Evolutionary conservation across 208 protist species (phyloP).

Genomic region (Histomonas meleagridis): DNA sequence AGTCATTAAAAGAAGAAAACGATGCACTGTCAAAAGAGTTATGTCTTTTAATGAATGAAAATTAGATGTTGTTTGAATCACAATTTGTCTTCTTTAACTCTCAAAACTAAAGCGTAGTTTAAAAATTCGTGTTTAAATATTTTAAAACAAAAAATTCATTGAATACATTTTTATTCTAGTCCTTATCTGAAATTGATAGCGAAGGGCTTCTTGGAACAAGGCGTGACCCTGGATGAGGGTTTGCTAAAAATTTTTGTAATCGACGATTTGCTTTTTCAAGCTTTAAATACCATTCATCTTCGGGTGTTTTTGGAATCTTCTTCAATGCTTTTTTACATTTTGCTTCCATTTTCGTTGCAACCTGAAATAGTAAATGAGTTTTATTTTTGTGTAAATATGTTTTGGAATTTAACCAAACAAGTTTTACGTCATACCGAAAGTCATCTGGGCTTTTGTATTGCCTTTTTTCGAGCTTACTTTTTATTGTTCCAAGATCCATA

Average conservation of each 20-base stretch:
- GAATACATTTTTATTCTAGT: no score
- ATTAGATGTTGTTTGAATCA: no score
- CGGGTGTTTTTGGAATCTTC: neutral
- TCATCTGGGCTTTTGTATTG: neutral
- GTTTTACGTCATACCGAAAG: neutral
- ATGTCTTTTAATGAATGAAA: no score
- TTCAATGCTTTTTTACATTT: neutral
- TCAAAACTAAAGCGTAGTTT: no score
- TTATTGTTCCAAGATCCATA: constrained; percentile 33
- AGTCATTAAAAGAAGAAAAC: neutral
- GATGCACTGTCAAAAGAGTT: no score
- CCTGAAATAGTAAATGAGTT: neutral
- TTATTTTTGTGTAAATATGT: constrained; percentile 4
- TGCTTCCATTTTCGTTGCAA: neutral
- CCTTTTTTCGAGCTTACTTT: neutral
- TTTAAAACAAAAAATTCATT: no score
- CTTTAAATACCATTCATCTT: neutral
- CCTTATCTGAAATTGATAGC: no score
- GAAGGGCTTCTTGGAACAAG: neutral
- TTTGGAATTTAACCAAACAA: neutral
- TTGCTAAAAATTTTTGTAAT: neutral
- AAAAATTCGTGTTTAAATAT: no score
- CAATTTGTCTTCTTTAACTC: no score
- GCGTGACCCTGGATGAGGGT: neutral
- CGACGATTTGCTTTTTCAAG: neutral